phyloP scores from a whole-genome alignment of 352 stramenopile genomes.

The Phytopythium chamaehyphon region DNA sequence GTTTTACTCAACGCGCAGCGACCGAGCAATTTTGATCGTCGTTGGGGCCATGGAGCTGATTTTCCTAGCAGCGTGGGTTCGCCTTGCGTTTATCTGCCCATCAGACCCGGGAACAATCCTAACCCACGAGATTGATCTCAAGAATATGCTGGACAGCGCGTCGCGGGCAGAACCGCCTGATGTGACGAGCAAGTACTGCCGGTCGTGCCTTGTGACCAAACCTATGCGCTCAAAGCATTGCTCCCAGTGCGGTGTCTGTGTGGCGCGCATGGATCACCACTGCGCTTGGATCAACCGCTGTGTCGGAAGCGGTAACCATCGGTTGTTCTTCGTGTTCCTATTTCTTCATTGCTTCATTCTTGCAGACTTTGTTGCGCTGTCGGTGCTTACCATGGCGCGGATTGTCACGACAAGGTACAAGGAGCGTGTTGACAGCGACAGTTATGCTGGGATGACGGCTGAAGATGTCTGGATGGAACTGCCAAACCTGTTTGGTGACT shows the following conservation, averaged over 20 bases:
- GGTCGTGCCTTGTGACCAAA: conserved; percentile 67
- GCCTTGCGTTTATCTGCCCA: conserved; percentile 48
- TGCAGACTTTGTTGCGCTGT: conserved; percentile 37
- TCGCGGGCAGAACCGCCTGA: conserved; percentile 33
- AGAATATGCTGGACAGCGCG: conserved; percentile 43
- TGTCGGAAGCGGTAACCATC: conserved; percentile 78
- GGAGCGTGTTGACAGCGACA: conserved; percentile 10
- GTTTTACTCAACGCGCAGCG: conserved; percentile 20
- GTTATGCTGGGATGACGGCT: conserved; percentile 15
- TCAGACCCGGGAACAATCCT: conserved; percentile 52
- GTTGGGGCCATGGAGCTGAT: conserved; percentile 35
- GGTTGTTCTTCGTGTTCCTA: conserved; percentile 74
- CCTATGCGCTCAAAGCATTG: conserved; percentile 83
- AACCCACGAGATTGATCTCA: conserved; percentile 50
- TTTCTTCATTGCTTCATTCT: conserved; percentile 56
- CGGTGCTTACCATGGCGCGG: conserved; percentile 30
- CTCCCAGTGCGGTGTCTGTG: conserved; percentile 64
- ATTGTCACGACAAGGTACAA: conserved; percentile 16
- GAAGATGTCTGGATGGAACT: conserved; percentile 64
- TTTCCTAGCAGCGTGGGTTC: conserved; percentile 48
- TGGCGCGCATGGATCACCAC: conserved; percentile 85
- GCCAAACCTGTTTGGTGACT: conserved; percentile 36
- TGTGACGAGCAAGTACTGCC: conserved; percentile 47
- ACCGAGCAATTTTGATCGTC: conserved; percentile 18
- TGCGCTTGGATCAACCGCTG: conserved; percentile 86